Base-by-base conservation (phyloP, 2,329 filamentous ascomycete species). In the Thielaviopsis cerberus region DNA sequence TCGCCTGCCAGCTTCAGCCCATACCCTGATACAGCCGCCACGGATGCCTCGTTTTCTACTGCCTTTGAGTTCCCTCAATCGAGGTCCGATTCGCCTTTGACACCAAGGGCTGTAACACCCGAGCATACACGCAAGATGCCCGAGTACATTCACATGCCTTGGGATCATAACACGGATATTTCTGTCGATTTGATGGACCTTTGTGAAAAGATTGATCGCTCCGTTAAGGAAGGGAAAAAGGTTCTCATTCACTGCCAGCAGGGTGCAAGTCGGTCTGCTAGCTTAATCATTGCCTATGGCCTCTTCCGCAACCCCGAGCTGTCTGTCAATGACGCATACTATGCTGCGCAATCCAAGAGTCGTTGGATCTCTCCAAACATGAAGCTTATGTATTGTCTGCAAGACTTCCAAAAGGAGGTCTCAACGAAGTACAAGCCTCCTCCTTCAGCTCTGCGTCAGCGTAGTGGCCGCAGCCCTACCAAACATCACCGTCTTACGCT, bases 361-460 rank as follows among this genome's bases (percentile, higher is more conserved):
- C 81, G 78, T 66, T 94, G 88, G 87, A 91, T 94, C 64, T 89
- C 87, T 60, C 87, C 87, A 0, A 94, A 94, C 69, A 94, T 94
- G 88, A 87, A 87, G 63, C 75, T 94, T 63, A 89, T 94, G 76
- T 92, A 92, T 75, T 89, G 88, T 63, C 73, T 94, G 53, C 86
- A 90, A 67, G 86, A 91, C 65, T 91, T 90, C 66, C 81, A 83
- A 63, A 83, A 83, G 65, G 74, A 82, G 54, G 68, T 83, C 2
- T 70, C 75, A 1, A 76, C 74, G 65, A 79, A 73, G 67, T 76
- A 71, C 62, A 61, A 70, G 3, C 65, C 70, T 1, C 68, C 72
- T 17, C 70, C 69, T 26, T 72, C 76, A 62, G 69, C 78, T 63
- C 67, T 77, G 65, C 71, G 75, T 68, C 73, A 70, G 25, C 72